Percentiles rank a stretch among this genome's conserved stretches.
These are phyloP conservation scores for Syncephalis fuscata DNA, from an alignment of 371 early-diverging fungal species.

Conservation along the genomic window DNA sequence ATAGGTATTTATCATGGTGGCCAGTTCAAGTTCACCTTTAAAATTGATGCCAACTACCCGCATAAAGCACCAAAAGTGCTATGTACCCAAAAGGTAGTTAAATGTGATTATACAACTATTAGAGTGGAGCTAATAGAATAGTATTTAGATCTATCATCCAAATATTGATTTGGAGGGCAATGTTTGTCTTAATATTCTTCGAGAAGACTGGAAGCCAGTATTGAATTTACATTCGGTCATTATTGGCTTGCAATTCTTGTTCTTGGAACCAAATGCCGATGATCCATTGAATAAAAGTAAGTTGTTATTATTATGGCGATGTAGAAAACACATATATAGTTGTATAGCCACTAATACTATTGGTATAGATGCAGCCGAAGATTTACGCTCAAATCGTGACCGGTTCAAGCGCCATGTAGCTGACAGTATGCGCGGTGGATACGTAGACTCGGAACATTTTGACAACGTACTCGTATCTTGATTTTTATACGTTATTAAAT, in stretches of 20 bases:
- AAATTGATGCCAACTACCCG: slow-evolving; percentile 88
- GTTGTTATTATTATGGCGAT: too few species aligned
- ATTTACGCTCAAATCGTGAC: slow-evolving; percentile 39
- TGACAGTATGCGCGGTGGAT: slow-evolving; percentile 49
- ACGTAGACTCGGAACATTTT: slow-evolving; percentile 37
- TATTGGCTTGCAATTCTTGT: slow-evolving; percentile 89
- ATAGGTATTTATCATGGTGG: slow-evolving; percentile 89
- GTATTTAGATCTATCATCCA: slow-evolving; percentile 88
- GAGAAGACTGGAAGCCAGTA: slow-evolving; percentile 99
- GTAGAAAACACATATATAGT: background rate
- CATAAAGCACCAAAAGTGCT: slow-evolving; percentile 97
- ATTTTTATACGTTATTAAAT: too few species aligned
- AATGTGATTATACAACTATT: background rate
- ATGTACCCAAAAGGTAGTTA: slow-evolving; percentile 72
- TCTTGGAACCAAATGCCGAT: slow-evolving; percentile 96
- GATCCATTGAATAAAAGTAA: slow-evolving; percentile 96
- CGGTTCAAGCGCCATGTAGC: slow-evolving; percentile 53
- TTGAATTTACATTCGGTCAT: slow-evolving; percentile 90
- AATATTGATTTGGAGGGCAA: slow-evolving; percentile 97
- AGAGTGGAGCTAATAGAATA: background rate
- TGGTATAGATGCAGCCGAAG: slow-evolving; percentile 53
- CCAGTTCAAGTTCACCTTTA: slow-evolving; percentile 81
- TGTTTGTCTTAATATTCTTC: slow-evolving; percentile 97
- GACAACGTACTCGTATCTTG: slow-evolving; percentile 26
- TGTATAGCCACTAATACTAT: background rate